Conservation (phyloP, 768 basidiomycete species). For the Baorangia bicolor region DNA sequence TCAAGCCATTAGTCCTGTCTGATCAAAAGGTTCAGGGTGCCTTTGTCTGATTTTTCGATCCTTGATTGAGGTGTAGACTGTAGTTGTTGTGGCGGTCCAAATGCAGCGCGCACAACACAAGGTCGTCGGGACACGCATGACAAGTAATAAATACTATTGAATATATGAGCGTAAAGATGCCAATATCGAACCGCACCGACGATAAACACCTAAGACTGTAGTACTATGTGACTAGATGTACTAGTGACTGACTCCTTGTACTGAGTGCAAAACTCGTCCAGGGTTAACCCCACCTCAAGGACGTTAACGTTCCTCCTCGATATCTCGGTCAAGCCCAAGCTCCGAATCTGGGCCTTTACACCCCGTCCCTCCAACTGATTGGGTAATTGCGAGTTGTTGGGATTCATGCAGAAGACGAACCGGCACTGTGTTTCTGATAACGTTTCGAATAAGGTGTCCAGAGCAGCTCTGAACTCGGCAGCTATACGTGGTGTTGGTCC, state of each 20-base stretch:
- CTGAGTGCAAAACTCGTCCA: conserved; percentile 81
- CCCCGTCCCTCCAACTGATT: conserved; percentile 91
- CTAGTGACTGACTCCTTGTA: conserved; percentile 80
- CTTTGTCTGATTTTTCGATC: no score
- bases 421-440: conserved; percentile 87
- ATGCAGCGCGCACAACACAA: no score
- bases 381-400: conserved; percentile 93
- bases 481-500: conserved; percentile 67
- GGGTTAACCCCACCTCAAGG: conserved; percentile 84
- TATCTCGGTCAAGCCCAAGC: conserved; percentile 76
- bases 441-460: conserved; percentile 85
- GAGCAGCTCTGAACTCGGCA: conserved; percentile 82
- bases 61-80: no score
- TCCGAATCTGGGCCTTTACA: conserved; percentile 89
- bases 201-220: no score
- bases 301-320: conserved; percentile 61
- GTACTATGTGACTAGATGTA: no score
- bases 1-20: no score
- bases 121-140: no score
- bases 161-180: no score
- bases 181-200: no score
- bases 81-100: no score
- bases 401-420: conserved; percentile 91
- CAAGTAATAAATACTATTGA: no score
- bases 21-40: no score